Evolutionary conservation across 345 rosid genomes (phyloP).

Genomic region (Tarenaya hassleriana): DNA sequence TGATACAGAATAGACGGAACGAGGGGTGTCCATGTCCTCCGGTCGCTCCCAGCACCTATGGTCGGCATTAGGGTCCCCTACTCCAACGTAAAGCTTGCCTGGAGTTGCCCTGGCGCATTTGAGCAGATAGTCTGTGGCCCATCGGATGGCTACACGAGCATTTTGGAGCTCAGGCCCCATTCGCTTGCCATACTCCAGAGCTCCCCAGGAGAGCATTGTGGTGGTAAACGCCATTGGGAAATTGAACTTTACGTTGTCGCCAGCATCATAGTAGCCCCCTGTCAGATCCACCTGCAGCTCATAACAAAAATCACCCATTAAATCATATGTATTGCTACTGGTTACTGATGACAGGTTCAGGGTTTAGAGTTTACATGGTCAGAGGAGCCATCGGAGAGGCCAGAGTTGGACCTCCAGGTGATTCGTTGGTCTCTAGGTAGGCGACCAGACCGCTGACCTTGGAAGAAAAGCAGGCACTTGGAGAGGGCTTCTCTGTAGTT

Average conservation of each 20-base stretch:
- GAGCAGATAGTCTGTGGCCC: conserved; percentile 82
- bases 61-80: conserved; percentile 83
- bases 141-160: conserved; percentile 66
- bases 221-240: conserved; percentile 96
- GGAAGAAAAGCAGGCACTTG: conserved; percentile 74
- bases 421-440: conserved; percentile 47
- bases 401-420: conserved; percentile 71
- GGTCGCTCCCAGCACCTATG: conserved; percentile 96
- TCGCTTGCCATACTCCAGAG: conserved; percentile 71
- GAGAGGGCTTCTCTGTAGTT: conserved; percentile 79
- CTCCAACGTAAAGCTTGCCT: conserved; percentile 78
- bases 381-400: conserved; percentile 67
- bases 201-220: conserved; percentile 88
- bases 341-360: not conserved
- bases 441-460: conserved; percentile 89
- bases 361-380: conserved; percentile 40
- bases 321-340: not conserved
- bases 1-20: conserved; percentile 64
- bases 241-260: conserved; percentile 92
- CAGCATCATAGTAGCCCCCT: conserved; percentile 94
- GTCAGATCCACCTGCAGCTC: conserved; percentile 66
- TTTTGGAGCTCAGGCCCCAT: conserved; percentile 57
- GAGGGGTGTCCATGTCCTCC: conserved; percentile 88
- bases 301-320: not conserved
- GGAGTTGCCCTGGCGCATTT: conserved; percentile 80